A percentile compares a stretch with the other conserved stretches of the same genome.
These are phyloP conservation scores for Apiotrichum siamense DNA, from an alignment of 1,284 basidiomycete species.

Conservation along the genomic window DNA sequence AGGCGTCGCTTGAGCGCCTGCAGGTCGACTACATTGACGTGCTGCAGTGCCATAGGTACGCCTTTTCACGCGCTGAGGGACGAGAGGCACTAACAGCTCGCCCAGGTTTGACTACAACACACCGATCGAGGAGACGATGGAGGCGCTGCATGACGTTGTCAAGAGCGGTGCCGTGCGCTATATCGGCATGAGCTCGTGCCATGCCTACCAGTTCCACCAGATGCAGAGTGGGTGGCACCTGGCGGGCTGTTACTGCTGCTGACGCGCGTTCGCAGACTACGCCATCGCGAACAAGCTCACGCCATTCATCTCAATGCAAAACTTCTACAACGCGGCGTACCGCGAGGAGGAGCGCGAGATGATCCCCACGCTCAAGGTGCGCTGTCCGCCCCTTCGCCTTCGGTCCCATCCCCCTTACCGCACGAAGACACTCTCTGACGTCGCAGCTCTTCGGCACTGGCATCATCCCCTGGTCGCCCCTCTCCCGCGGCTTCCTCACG, in stretches of 20 bases:
- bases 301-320: conserved; percentile 66
- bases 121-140: conserved; percentile 60
- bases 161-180: conserved; percentile 60
- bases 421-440: background rate
- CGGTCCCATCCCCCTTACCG: background rate
- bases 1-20: conserved; percentile 59
- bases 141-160: conserved; percentile 63
- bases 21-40: conserved; percentile 67
- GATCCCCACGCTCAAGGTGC: conserved; percentile 51
- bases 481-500: conserved; percentile 29
- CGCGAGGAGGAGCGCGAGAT: conserved; percentile 59
- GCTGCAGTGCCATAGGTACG: conserved; percentile 52
- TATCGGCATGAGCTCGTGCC: conserved; percentile 57
- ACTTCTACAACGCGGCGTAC: conserved; percentile 53
- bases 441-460: conserved; percentile 39
- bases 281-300: conserved; percentile 54
- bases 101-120: conserved; percentile 55
- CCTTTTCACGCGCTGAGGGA: background rate
- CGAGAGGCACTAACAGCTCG: background rate
- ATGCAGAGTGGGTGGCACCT: conserved; percentile 39
- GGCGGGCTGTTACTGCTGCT: background rate
- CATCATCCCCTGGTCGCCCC: conserved; percentile 46
- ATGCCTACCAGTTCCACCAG: conserved; percentile 47
- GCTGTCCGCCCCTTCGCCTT: too few species aligned
- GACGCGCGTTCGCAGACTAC: conserved; percentile 30